Evolutionary conservation across 2,329 filamentous ascomycete species (phyloP).

Genomic region (Xylariaceae sp.): DNA sequence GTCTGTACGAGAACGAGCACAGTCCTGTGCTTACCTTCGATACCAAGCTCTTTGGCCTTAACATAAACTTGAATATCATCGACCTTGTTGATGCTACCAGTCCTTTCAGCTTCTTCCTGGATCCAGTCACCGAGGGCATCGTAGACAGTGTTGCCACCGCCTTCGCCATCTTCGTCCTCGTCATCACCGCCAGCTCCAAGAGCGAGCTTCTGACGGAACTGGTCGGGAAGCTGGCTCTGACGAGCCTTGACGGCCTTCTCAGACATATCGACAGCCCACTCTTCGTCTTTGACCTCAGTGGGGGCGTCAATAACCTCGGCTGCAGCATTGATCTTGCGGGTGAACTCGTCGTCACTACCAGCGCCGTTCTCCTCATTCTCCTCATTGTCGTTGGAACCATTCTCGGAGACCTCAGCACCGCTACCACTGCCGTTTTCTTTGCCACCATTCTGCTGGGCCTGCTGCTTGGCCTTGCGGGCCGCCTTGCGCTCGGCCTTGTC

Average conservation of each 20-base stretch:
- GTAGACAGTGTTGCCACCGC: constrained; percentile 72
- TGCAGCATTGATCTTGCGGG: constrained; percentile 71
- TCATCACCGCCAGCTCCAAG: constrained; percentile 63
- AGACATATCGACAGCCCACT: constrained; percentile 97
- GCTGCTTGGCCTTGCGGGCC: constrained; percentile 84
- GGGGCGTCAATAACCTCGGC: constrained; percentile 49
- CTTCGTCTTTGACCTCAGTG: constrained; percentile 72
- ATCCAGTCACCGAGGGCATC: constrained; percentile 95
- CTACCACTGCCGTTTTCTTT: constrained; percentile 53
- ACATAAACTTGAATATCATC: constrained; percentile 89
- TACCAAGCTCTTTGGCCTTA: constrained; percentile 94
- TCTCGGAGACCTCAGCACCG: constrained; percentile 64
- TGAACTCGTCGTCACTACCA: constrained; percentile 88
- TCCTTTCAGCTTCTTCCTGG: constrained; percentile 65
- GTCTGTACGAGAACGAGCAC: constrained; percentile 89
- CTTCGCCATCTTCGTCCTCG: constrained; percentile 78
- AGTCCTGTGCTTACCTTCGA: constrained; percentile 92
- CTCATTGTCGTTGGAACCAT: constrained; percentile 53
- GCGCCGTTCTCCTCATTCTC: constrained; percentile 60
- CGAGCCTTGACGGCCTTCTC: constrained; percentile 93
- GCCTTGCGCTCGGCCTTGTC: constrained; percentile 89
- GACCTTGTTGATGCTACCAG: constrained; percentile 74
- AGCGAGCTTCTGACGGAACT: constrained; percentile 89
- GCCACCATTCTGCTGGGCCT: constrained; percentile 56
- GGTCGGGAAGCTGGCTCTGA: constrained; percentile 86